These are phyloP conservation scores for Alternaria sp. DNA, from an alignment of 2,329 filamentous ascomycete species.

Conservation along the genomic window DNA sequence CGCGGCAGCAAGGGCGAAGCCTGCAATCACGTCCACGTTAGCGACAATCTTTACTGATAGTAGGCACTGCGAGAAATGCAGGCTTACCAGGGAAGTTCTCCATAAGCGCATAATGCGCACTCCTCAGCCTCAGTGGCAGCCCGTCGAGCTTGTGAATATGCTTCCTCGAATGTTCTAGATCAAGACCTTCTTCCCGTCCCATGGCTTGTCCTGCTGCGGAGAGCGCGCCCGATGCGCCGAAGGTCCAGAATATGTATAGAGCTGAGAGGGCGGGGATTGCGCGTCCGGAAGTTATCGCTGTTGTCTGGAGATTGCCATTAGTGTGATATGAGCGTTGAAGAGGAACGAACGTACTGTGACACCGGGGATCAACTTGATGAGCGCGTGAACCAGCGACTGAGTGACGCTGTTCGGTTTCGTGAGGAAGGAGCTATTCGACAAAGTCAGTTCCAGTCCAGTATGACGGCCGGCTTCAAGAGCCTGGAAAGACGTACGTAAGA, in stretches of 20 bases:
- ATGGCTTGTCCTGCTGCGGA: constrained; percentile 31
- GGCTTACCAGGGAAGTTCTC: constrained; percentile 30
- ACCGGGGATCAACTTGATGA: constrained; percentile 28
- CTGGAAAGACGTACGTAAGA: constrained; percentile 14
- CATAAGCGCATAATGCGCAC: constrained; percentile 30
- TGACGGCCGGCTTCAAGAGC: background rate
- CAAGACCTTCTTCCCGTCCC: constrained; percentile 22
- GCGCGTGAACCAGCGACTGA: constrained; percentile 27
- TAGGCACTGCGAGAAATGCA: background rate
- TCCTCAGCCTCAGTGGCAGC: constrained; percentile 24
- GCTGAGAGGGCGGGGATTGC: constrained; percentile 30
- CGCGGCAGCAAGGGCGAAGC: constrained; percentile 28
- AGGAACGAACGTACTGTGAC: constrained; percentile 12
- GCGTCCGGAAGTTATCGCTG: constrained; percentile 25
- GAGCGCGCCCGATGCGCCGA: constrained; percentile 26
- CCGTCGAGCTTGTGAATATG: constrained; percentile 18
- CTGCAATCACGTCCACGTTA: background rate
- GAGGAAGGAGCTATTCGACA: constrained; percentile 15
- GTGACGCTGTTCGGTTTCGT: constrained; percentile 26
- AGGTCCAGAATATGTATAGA: constrained; percentile 31
- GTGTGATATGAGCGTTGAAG: background rate
- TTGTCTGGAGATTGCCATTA: background rate
- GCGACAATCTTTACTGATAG: background rate
- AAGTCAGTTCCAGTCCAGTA: background rate
- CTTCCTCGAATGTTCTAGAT: constrained; percentile 25